These are phyloP conservation scores for Leptographium wingfieldii DNA, from an alignment of 2,329 filamentous ascomycete species.

Conservation along the genomic window DNA sequence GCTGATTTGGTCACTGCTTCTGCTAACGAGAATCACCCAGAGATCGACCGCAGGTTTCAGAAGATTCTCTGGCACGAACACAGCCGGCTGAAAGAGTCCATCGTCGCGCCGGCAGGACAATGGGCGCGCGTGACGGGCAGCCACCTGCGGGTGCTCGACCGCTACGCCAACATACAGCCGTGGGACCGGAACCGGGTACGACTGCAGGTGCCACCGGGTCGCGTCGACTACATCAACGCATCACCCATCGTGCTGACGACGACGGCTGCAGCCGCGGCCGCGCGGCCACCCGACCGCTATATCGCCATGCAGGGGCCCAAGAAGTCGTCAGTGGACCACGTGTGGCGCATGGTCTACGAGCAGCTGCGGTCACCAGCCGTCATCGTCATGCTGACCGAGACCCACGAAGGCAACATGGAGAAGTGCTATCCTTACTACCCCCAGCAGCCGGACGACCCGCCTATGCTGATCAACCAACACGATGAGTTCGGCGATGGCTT, in stretches of 20 bases:
- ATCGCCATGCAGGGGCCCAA: slow-evolving; percentile 95
- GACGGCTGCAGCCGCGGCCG: slow-evolving; percentile 18
- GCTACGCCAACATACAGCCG: slow-evolving; percentile 81
- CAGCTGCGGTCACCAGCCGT: slow-evolving; percentile 61
- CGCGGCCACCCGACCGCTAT: slow-evolving; percentile 42
- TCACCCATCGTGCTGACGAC: slow-evolving; percentile 51
- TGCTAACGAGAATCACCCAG: slow-evolving; percentile 18
- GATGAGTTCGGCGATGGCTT: slow-evolving; percentile 56
- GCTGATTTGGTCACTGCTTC: not conserved
- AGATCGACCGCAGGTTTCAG: slow-evolving; percentile 37
- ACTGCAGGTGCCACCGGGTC: slow-evolving; percentile 61
- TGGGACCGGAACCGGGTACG: slow-evolving; percentile 79
- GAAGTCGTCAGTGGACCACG: slow-evolving; percentile 58
- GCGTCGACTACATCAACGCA: slow-evolving; percentile 72
- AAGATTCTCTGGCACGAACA: slow-evolving; percentile 43
- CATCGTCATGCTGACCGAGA: slow-evolving; percentile 90
- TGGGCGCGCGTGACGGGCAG: slow-evolving; percentile 41
- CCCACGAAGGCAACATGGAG: slow-evolving; percentile 61
- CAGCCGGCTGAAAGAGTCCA: slow-evolving; percentile 28
- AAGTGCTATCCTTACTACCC: slow-evolving; percentile 92
- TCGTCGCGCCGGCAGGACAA: slow-evolving; percentile 24
- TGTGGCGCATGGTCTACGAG: slow-evolving; percentile 93
- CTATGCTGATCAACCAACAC: slow-evolving; percentile 45
- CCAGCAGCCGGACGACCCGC: slow-evolving; percentile 33
- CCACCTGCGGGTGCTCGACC: slow-evolving; percentile 53